phyloP scores from a whole-genome alignment of 768 basidiomycete genomes.

The Hygrophoropsis aurantiaca region DNA sequence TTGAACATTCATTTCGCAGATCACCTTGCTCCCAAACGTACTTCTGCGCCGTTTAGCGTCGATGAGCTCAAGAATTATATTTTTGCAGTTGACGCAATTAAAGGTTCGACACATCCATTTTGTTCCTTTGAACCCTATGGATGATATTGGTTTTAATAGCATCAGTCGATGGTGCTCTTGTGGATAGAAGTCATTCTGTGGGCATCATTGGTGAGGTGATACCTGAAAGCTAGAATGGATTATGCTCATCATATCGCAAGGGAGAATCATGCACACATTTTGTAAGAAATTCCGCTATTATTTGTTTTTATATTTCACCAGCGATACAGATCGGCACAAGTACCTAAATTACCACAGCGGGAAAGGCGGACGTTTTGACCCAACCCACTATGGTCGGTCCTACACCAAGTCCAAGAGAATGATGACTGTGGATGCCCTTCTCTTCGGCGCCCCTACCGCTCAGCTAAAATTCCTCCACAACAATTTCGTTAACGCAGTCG shows the following conservation, averaged over 20 bases:
- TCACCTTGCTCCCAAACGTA: constrained; percentile 26
- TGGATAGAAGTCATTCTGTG: constrained; percentile 13
- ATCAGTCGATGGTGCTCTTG: constrained; percentile 11
- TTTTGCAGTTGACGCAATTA: constrained; percentile 22
- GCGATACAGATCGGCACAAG: constrained; percentile 27
- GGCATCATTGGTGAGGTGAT: constrained; percentile 18
- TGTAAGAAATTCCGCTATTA: constrained; percentile 14
- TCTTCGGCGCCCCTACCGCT: constrained; percentile 47
- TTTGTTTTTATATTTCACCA: neutral
- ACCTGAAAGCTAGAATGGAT: neutral
- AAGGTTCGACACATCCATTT: constrained; percentile 14
- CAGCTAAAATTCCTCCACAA: constrained; percentile 41
- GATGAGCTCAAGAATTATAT: constrained; percentile 21
- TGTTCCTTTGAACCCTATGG: constrained; percentile 1
- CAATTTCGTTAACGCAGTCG: constrained; percentile 40
- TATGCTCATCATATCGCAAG: constrained; percentile 14
- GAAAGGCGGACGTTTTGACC: constrained; percentile 37
- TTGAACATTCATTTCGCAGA: constrained; percentile 7
- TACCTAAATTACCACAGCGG: constrained; percentile 46
- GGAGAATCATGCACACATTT: constrained; percentile 30
- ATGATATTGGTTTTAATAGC: neutral
- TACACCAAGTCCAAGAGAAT: constrained; percentile 34
- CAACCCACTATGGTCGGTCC: constrained; percentile 30
- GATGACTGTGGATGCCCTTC: constrained; percentile 32
- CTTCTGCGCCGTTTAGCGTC: constrained; percentile 18